Base-by-base conservation (phyloP, 2,329 filamentous ascomycete genomes). In the Rasamsonia emersonii region DNA sequence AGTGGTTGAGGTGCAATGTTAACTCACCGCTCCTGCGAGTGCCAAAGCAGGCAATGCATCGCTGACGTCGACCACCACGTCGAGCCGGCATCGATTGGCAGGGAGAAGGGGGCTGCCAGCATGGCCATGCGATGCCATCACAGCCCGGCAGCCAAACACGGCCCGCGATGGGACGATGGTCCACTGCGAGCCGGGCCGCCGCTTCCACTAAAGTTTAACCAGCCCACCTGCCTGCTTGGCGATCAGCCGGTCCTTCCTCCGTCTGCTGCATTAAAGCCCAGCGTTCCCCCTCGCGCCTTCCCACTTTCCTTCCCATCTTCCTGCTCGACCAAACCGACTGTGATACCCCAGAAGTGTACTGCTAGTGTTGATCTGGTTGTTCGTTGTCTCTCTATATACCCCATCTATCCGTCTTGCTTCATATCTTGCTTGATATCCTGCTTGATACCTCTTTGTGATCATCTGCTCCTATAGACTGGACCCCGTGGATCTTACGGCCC, bases 101-200 rank as follows among this genome's bases (percentile, higher is more conserved):
- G 23, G 18, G 17, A 24, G 16, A 6, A 19, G 9, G 23, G 17
- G 30, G 24, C 17, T 11, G n/a, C 16, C 4, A 18, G 20, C n/a
- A 18, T 20, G 18, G 19, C 20, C 23, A 17, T 31, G 28, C 28
- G 26, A n/a, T 10, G 23, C 9, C 5, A 37, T 37, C 38, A 38
- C 30, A 16, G 4, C 14, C 8, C 11, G 26, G 17, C 30, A 33
- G 21, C 16, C 24, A 26, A 19, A 13, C 18, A 30, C 21, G 20
- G 25, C 24, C 4, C n/a, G 15, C 20, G 23, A 15, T 35, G 30
- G 26, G 15, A 21, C 36, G 36, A 26, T 31, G 36, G 36, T 18
- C 28, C 36, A 35, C 32, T 24, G 36, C 36, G 33, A 33, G 29
- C 34, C 37, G 33, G 37, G 11, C 37, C 37, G 37, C 33, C 19